Percentiles rank a stretch among this genome's conserved stretches.
Evolutionary conservation across 2,329 filamentous ascomycete species (phyloP).

Genomic region (Alternaria ventricosa): DNA sequence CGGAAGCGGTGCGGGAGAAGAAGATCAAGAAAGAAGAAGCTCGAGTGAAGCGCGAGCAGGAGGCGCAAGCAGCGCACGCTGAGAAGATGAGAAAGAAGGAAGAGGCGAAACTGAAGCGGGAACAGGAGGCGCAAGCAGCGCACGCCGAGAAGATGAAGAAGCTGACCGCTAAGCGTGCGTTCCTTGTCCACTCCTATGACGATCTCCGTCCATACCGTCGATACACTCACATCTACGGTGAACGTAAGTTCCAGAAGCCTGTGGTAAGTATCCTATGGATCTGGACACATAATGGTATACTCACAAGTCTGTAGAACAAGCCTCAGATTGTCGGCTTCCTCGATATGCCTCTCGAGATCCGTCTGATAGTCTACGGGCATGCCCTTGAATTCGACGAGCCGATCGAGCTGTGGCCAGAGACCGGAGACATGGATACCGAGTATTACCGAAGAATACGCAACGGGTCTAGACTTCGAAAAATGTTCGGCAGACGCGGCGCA

Average conservation of each 20-base stretch:
- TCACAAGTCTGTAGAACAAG: neutral
- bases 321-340: neutral
- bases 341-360: neutral
- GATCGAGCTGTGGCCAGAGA: slow-evolving; percentile 3
- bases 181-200: neutral
- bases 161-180: neutral
- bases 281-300: neutral
- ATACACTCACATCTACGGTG: neutral
- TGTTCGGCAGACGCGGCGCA: neutral
- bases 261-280: neutral
- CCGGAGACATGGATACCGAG: neutral
- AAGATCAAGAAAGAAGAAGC: neutral
- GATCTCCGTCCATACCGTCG: neutral
- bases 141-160: neutral
- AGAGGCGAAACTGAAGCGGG: neutral
- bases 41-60: neutral
- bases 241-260: neutral
- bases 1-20: neutral
- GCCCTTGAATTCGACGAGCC: neutral
- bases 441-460: neutral
- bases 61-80: neutral
- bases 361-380: slow-evolving; percentile 1
- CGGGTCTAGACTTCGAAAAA: neutral
- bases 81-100: neutral
- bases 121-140: neutral